A percentile compares a stretch with the other conserved stretches of the same genome.
Conservation (phyloP, 352 stramenopile genomes). For the Phytopythium kandeliae region DNA sequence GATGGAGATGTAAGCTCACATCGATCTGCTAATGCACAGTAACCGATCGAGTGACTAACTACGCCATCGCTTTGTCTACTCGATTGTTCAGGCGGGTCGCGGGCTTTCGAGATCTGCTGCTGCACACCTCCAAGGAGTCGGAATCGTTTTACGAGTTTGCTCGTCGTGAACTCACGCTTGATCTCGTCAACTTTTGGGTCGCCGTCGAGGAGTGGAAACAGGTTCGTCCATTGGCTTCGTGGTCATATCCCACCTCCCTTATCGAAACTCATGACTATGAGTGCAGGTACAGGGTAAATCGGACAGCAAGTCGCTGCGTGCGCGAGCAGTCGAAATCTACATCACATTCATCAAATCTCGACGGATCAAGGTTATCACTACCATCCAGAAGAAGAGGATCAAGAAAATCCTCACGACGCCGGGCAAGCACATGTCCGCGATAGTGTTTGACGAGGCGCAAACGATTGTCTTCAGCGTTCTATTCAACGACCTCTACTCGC, state of each 20-base stretch:
- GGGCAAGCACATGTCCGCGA: constrained; percentile 31
- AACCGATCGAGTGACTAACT: not conserved
- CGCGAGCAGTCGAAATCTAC: constrained; percentile 39
- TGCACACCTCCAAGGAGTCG: constrained; percentile 25
- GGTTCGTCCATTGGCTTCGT: too few relatives aligned
- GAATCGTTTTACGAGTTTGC: constrained; percentile 37
- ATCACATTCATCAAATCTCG: constrained; percentile 57
- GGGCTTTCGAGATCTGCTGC: constrained; percentile 29
- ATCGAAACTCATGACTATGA: too few relatives aligned
- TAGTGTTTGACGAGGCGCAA: constrained; percentile 54
- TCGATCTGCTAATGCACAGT: not conserved
- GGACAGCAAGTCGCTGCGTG: constrained; percentile 33
- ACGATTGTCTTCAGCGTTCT: constrained; percentile 52
- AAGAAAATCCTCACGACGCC: constrained; percentile 60
- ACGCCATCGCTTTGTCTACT: not conserved
- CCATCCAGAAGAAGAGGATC: constrained; percentile 59
- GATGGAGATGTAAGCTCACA: constrained; percentile 20
- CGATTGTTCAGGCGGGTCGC: constrained; percentile 18
- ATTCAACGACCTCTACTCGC: constrained; percentile 42
- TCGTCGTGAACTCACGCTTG: constrained; percentile 44
- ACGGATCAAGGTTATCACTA: constrained; percentile 55
- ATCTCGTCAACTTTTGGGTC: constrained; percentile 54
- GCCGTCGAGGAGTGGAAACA: constrained; percentile 52
- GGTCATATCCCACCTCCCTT: too few relatives aligned
- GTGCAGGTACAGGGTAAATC: constrained; percentile 13